phyloP scores from a whole-genome alignment of 78 protist genomes.

The Guillardia theta region DNA sequence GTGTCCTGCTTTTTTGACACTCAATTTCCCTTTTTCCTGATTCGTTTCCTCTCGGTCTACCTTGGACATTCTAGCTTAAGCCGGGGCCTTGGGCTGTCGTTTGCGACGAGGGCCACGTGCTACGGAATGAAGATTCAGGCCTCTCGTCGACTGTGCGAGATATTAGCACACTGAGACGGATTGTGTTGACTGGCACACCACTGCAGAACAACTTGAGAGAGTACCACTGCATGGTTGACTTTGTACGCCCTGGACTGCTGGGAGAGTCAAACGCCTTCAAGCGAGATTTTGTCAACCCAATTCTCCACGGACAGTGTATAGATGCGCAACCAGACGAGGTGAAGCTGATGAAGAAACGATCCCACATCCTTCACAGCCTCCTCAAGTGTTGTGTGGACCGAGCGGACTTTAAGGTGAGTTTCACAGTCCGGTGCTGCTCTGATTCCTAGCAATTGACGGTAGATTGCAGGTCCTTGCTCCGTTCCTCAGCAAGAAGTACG shows the following conservation, averaged over 20 bases:
- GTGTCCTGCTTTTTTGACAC: too few relatives aligned
- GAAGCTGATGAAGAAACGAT: not conserved
- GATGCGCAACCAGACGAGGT: not conserved
- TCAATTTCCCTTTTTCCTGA: too few relatives aligned
- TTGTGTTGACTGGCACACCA: constrained; percentile 86
- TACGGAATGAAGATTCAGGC: not conserved
- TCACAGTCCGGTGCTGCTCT: not conserved
- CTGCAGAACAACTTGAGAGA: constrained; percentile 79
- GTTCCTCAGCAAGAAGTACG: not conserved
- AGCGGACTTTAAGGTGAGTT: not conserved
- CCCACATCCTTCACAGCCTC: not conserved
- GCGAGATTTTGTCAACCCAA: not conserved
- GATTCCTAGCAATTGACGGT: not conserved
- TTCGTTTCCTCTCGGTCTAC: too few relatives aligned
- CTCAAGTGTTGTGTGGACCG: not conserved
- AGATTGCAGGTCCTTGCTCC: not conserved
- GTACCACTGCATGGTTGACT: constrained; percentile 80
- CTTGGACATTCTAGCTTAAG: too few relatives aligned
- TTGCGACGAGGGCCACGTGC: not conserved
- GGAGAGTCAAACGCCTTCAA: not conserved
- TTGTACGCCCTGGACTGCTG: constrained; percentile 50
- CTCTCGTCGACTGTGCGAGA: not conserved
- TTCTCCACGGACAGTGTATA: not conserved
- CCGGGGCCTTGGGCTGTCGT: not conserved
- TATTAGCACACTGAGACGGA: not conserved